Conservation (phyloP, 768 basidiomycete species). For the Termitomyces sp. region DNA sequence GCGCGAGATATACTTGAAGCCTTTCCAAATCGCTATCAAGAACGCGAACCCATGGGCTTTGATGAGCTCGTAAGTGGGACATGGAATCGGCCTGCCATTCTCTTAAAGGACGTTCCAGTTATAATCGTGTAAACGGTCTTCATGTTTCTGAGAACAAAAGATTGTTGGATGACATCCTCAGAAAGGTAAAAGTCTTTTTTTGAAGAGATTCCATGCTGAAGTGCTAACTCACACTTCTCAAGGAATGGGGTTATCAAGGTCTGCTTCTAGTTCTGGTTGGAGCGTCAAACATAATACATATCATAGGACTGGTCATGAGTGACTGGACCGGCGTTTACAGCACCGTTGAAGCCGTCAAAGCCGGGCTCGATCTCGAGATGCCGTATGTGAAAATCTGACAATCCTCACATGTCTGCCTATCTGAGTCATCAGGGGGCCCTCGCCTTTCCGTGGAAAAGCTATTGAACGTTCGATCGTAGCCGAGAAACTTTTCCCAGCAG, state of each 20-base stretch:
- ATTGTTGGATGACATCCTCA: constrained; percentile 47
- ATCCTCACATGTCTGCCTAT: constrained; percentile 23
- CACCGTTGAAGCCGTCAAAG: constrained; percentile 47
- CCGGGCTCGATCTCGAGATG: constrained; percentile 64
- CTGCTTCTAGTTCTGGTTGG: background rate
- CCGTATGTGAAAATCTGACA: constrained; percentile 30
- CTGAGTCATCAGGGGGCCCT: constrained; percentile 31
- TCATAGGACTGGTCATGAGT: constrained; percentile 49
- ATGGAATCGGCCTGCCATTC: background rate
- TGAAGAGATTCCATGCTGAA: background rate
- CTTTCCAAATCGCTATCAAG: constrained; percentile 56
- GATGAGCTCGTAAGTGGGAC: constrained; percentile 46
- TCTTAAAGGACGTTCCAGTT: constrained; percentile 24
- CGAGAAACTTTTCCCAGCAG: constrained; percentile 37
- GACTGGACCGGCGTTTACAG: constrained; percentile 53
- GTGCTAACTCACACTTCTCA: background rate
- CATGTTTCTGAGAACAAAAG: constrained; percentile 53
- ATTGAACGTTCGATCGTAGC: constrained; percentile 31
- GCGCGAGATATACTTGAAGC: constrained; percentile 62
- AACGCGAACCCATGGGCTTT: constrained; percentile 51
- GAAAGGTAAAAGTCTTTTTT: constrained; percentile 27
- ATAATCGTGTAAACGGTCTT: constrained; percentile 56
- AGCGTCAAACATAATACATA: background rate
- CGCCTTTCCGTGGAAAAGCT: constrained; percentile 43
- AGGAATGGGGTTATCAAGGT: constrained; percentile 64